These are phyloP conservation scores for Magnusiomyces magnusii DNA, from an alignment of 1,139 yeast genomes.

Conservation along the genomic window DNA sequence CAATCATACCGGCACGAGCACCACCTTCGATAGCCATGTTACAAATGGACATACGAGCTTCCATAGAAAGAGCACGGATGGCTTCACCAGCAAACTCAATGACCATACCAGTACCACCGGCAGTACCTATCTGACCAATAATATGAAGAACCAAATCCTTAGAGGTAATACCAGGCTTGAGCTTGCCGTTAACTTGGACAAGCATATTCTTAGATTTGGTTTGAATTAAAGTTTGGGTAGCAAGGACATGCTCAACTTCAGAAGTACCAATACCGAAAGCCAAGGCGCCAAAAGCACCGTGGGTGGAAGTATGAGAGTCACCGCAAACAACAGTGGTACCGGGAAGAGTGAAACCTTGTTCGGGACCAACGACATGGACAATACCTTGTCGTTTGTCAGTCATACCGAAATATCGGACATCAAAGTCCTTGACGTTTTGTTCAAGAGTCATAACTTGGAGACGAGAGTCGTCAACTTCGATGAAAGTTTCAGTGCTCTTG, in stretches of 20 bases:
- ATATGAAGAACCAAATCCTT: constrained; percentile 92
- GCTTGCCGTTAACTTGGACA: constrained; percentile 73
- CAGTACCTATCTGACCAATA: constrained; percentile 95
- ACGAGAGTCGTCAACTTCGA: constrained; percentile 84
- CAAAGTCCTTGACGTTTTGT: constrained; percentile 84
- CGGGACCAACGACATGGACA: constrained; percentile 98
- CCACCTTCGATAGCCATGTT: constrained; percentile 99
- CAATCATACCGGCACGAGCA: constrained; percentile 99
- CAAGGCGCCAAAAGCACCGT: constrained; percentile 97
- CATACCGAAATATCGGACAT: constrained; percentile 90
- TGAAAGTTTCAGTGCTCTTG: constrained; percentile 70
- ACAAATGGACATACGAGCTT: constrained; percentile 99
- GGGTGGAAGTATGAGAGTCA: constrained; percentile 97
- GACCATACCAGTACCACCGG: constrained; percentile 98
- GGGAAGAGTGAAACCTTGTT: constrained; percentile 96
- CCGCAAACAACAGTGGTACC: constrained; percentile 99
- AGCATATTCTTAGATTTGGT: constrained; percentile 95
- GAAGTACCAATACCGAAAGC: constrained; percentile 99
- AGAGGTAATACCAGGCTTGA: constrained; percentile 83
- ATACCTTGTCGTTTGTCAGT: constrained; percentile 92
- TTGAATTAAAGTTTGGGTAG: constrained; percentile 94
- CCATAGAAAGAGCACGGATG: constrained; percentile 82
- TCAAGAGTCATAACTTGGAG: constrained; percentile 89
- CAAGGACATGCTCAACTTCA: constrained; percentile 96
- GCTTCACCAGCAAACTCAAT: constrained; percentile 97